Base-by-base conservation (phyloP, 2,329 filamentous ascomycete species). In the Phaeosphaeriaceae sp. region DNA sequence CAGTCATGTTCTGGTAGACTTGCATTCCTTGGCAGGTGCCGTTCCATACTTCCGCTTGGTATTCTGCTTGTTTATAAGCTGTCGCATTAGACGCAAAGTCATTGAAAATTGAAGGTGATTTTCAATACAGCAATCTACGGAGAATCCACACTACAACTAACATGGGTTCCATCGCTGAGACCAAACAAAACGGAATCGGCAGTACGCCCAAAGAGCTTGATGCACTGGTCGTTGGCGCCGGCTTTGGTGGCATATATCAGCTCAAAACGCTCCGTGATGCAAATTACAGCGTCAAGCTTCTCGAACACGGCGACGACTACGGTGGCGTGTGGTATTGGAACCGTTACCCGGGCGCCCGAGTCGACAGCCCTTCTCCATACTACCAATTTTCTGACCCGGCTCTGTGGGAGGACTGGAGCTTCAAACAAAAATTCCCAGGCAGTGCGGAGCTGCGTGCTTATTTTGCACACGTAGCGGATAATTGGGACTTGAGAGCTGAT, bases 271-370 rank as follows among this genome's bases (percentile, higher is more conserved):
- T 75, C 11, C 70, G 64, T 21, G 62, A 73, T n/a, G 46, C 54
- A 22, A 67, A 67, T 9, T 71, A 66, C 46, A 65, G 56, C 1
- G 65, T 69, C 17, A 67, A 66, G 24, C 51, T 71, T 1, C 49
- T 72, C 17, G 70, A 75, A 4, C 25, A 41, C 9, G 69, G 58
- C 10, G 40, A 54, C 13, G 54, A 63, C 19, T 63, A 60, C 19
- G 70, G 70, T 1, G 72, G 70, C 1, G 60, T 66, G 1, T 74
- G 72, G 72, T 66, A 64, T 25, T 71, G 63, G 65, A 74, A 73
- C 40, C 51, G 62, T 2, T 76, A 74, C 22, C 70, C 73, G 1
- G 70, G 72, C 4, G 70, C 70, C 17, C 67, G 68, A 4, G 69
- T 72, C 1, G 69, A 73, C 48, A 66, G 57, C 31, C 25, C 60